Evolutionary conservation across 1,284 basidiomycete species (phyloP), one percentile per base, ranked within the genome.

Genomic region (Cryptococcus hybrid): DNA sequence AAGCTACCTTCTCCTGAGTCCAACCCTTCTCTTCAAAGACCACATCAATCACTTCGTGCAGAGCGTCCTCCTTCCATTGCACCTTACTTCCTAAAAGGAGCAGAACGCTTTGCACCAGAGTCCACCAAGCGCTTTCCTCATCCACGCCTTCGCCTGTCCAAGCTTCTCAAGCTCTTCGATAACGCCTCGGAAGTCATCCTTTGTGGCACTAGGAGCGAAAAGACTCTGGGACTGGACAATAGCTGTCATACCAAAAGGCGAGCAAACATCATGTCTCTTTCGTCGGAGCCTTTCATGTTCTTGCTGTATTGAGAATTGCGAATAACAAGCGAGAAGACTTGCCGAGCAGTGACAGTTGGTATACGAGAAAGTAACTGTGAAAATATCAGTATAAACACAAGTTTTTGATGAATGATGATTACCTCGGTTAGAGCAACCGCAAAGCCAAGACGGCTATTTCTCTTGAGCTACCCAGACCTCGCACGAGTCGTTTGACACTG

Each of bases 401-500:
- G 39, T 49, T 42, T 43, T 46, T 40, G 9, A 38, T 15, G 44
- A 43, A 55, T 24, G 24, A 37, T 48, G 80, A 86, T 63, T 69
- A 93, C 92, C 82, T 97, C 94, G 1, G 95, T 93, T 64, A 99
- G 81, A 15, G 93, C 92, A 46, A 98, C 94, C 7, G 94, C 91
- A 73, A 98, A 99, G 11, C 95, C 95, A 39, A 96, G 80, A 63
- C 95, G 81, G 73, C 92, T 93, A 77, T 92, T 76, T 98, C 93
- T 63, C 94, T 82, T 2, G 92, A 89, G 76, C 90, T 93, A 0
- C 89, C 92, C 34, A 99, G 81, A 15, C 95, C 95, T 45, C 92
- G 82, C 37, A 94, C 80, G 36, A 96, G 82, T 39, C 93, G 79
- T 60, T 90, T 84, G 68, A 96, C 85, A 5, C 90, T 89, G 73